Conservation (phyloP, 345 rosid species). For the Arabidopsis arenosa region DNA sequence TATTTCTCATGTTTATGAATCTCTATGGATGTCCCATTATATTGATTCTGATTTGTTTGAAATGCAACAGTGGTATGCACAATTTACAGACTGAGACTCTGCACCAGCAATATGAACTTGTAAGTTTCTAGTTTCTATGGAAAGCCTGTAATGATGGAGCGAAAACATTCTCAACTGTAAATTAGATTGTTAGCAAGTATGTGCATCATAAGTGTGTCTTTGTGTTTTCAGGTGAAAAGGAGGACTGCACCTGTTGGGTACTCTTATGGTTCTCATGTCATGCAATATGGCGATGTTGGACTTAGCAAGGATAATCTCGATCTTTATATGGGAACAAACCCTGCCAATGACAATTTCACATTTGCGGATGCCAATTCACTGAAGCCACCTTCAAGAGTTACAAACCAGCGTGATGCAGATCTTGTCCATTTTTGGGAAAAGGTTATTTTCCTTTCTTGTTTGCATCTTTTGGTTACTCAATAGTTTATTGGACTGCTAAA, state of each 20-base stretch:
- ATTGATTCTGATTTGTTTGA: constrained; percentile 15
- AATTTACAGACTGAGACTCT: constrained; percentile 79
- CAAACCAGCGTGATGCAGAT: constrained; percentile 98
- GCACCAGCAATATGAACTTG: constrained; percentile 90
- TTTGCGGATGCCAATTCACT: constrained; percentile 72
- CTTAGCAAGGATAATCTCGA: constrained; percentile 63
- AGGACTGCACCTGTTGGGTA: constrained; percentile 62
- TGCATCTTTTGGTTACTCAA: not conserved
- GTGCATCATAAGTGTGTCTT: constrained; percentile 16
- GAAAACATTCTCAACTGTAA: constrained; percentile 9
- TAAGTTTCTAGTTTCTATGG: constrained; percentile 43
- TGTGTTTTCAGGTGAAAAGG: constrained; percentile 70
- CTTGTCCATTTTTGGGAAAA: constrained; percentile 94
- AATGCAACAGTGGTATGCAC: constrained; percentile 76
- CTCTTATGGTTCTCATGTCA: constrained; percentile 88
- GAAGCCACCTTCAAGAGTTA: constrained; percentile 63
- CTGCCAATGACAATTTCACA: constrained; percentile 87
- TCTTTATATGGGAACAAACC: constrained; percentile 86
- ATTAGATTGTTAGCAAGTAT: not conserved
- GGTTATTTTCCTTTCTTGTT: constrained; percentile 52
- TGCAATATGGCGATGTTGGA: constrained; percentile 85
- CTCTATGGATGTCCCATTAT: not conserved
- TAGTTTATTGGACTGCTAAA: not conserved
- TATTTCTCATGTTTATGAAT: constrained; percentile 13
- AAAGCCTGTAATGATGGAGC: constrained; percentile 17